Percentiles rank a stretch among this genome's conserved stretches.
Conservation (phyloP, 1,284 basidiomycete genomes). For the Ceratobasidium sp. region DNA sequence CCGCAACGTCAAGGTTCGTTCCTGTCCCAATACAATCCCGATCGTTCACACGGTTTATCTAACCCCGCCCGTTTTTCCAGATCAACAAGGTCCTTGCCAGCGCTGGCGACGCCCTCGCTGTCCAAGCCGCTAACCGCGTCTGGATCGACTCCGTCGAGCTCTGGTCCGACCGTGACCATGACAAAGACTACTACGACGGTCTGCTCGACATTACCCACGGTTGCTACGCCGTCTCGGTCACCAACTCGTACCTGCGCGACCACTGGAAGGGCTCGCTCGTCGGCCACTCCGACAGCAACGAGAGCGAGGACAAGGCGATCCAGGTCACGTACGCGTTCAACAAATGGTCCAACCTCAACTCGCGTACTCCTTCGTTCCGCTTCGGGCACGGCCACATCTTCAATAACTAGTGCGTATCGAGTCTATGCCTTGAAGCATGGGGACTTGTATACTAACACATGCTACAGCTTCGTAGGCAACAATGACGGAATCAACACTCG, state of each 20-base stretch:
- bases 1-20: too few species aligned
- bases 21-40: too few species aligned
- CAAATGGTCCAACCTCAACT: too few species aligned
- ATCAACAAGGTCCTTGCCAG: constrained; percentile 64
- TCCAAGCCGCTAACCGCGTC: constrained; percentile 62
- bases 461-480: constrained; percentile 53
- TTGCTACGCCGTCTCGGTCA: too few species aligned
- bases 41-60: not conserved
- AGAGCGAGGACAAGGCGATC: too few species aligned
- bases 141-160: constrained; percentile 65
- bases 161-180: not conserved
- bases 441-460: not conserved
- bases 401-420: not conserved
- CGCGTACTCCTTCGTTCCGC: too few species aligned
- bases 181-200: too few species aligned
- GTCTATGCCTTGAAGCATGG: not conserved
- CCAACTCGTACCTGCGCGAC: too few species aligned
- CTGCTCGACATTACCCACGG: too few species aligned
- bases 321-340: too few species aligned
- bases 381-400: constrained; percentile 43
- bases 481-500: constrained; percentile 50
- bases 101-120: constrained; percentile 58
- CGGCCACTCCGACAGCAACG: not conserved
- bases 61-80: constrained; percentile 46
- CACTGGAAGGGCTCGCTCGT: too few species aligned